These are phyloP conservation scores for Casuarina glauca DNA, from an alignment of 306 rosid species.

Conservation along the genomic window DNA sequence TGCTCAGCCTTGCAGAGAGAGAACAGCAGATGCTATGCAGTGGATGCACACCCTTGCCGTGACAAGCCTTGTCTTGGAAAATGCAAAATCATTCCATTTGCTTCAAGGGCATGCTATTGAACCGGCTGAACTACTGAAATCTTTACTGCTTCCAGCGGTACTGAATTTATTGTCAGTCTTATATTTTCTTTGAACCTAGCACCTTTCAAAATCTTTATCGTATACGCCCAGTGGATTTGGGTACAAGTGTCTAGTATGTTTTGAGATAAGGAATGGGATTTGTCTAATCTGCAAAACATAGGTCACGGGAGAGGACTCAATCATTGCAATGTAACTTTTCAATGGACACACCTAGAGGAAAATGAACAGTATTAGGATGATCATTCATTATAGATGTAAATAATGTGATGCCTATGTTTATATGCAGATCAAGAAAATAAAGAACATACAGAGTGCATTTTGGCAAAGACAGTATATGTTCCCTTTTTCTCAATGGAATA, in stretches of 20 bases:
- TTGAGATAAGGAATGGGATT: background rate
- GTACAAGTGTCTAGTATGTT: slow-evolving; percentile 2
- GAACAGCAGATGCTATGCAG: slow-evolving; percentile 81
- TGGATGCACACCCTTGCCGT: slow-evolving; percentile 93
- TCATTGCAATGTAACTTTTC: background rate
- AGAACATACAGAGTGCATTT: background rate
- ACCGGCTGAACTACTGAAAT: slow-evolving; percentile 64
- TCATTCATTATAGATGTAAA: background rate
- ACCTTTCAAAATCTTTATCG: background rate
- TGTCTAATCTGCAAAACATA: background rate
- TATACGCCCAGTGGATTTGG: background rate
- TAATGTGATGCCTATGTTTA: background rate
- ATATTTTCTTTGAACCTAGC: background rate
- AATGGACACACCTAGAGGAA: background rate
- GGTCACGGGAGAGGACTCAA: background rate
- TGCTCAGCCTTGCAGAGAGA: slow-evolving; percentile 87
- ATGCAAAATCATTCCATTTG: slow-evolving; percentile 56
- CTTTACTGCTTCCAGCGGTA: slow-evolving; percentile 93
- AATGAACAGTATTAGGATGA: background rate
- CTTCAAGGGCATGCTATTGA: slow-evolving; percentile 66
- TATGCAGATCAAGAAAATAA: background rate
- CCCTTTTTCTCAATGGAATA: background rate
- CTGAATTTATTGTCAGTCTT: slow-evolving; percentile 10
- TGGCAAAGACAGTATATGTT: background rate
- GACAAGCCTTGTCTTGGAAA: slow-evolving; percentile 74